Evolutionary conservation across 352 stramenopile genomes (phyloP).

Genomic region (Hyaloperonospora brassicae): DNA sequence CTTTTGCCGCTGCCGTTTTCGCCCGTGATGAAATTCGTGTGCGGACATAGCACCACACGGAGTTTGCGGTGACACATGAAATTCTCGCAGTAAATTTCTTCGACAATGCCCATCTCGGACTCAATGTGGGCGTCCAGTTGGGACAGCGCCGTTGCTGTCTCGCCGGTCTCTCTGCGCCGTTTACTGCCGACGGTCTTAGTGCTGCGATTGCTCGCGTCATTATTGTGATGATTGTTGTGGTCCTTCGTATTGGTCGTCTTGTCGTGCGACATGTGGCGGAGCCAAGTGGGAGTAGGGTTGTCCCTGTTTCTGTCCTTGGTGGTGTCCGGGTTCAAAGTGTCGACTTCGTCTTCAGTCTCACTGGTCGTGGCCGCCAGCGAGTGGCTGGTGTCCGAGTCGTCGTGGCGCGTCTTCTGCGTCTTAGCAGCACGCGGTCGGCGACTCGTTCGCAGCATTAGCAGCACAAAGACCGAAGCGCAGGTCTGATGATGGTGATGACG

Average conservation of each 20-base stretch:
- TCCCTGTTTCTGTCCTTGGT: slow-evolving; percentile 17
- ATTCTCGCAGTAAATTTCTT: slow-evolving; percentile 94
- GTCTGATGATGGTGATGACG: not conserved
- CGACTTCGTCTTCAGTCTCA: slow-evolving; percentile 33
- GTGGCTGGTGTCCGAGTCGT: slow-evolving; percentile 13
- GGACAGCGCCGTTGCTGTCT: not conserved
- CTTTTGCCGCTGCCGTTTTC: slow-evolving; percentile 94
- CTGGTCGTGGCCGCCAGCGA: slow-evolving; percentile 17
- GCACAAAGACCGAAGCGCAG: too few relatives aligned
- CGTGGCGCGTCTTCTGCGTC: slow-evolving; percentile 16
- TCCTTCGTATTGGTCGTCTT: too few relatives aligned
- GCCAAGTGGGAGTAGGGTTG: not conserved
- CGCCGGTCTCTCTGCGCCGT: slow-evolving; percentile 6
- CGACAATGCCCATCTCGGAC: slow-evolving; percentile 90
- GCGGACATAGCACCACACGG: slow-evolving; percentile 67
- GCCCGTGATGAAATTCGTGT: slow-evolving; percentile 88
- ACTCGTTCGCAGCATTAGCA: slow-evolving; percentile 10
- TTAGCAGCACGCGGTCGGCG: slow-evolving; percentile 14
- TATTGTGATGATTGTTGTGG: too few relatives aligned
- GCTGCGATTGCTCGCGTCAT: too few relatives aligned
- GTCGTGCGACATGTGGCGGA: too few relatives aligned
- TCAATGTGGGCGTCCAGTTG: slow-evolving; percentile 13
- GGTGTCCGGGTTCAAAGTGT: slow-evolving; percentile 12
- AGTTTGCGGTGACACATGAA: slow-evolving; percentile 98
- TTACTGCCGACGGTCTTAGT: slow-evolving; percentile 9